Evolutionary conservation across 1,284 basidiomycete species (phyloP), one percentile per base, ranked within the genome.

Genomic region (Phylloboletellus chloephorus): DNA sequence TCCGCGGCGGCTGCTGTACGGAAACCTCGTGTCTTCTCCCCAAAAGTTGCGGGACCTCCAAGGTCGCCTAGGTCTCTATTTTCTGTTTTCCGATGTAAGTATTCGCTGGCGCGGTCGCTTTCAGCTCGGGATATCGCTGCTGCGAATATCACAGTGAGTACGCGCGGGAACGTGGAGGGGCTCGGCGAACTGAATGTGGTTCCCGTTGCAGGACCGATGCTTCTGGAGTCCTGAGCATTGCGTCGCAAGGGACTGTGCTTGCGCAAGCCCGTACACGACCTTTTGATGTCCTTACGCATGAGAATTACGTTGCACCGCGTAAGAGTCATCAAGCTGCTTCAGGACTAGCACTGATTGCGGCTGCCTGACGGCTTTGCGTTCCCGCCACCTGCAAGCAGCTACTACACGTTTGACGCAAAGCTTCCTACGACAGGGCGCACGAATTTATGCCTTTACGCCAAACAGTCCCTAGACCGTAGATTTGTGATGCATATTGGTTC

Each of bases 81-180:
- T 95, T 57, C 67, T 92, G 37, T 95, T 94, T 57, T 83, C 91
- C 7, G 92, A 95, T 61, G 85, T 90, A 51, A 88, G 87, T 57
- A 78, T 95, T 41, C 76, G 87, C 10, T 76, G 74, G 67, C 69
- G 76, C 21, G 91, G 91, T 11, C 74, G 72, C 11, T 95, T 84
- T 65, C 75, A 80, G 51, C 69, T 95, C 32, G 76, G 79, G 37
- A 75, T 93, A 39, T 79, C 75, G 12, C 70, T 94, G 32, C 71
- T 89, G 62, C 73, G 78, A 56, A 73, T 93, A 50, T 82, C 84
- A 51, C 79, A 79, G 91, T 84, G 64, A 72, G 83, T 74, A 34
- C 41, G 51, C 13, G 38, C 26, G 21, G 50, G 52, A 41, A 49
- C 47, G 33, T 43, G 49, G 44, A 32, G 32, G 35, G 44, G 46